Evolutionary conservation across 2,329 filamentous ascomycete genomes (phyloP).

Genomic region (Blastomyces silverae): DNA sequence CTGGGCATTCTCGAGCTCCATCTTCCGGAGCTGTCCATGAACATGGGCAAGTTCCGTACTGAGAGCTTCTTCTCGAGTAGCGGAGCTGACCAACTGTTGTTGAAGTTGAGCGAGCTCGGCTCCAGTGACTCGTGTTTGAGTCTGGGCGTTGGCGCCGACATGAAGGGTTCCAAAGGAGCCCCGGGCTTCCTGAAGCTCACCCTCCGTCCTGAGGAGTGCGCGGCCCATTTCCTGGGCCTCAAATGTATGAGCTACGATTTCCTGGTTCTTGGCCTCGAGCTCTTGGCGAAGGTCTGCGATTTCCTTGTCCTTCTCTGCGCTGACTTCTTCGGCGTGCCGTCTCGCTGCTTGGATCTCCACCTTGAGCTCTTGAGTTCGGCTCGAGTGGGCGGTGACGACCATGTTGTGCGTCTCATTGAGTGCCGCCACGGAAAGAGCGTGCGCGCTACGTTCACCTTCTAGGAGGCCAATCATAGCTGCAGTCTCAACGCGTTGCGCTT

Average conservation of each 20-base stretch:
- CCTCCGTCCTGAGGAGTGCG: not conserved
- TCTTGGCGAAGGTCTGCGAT: constrained; percentile 5
- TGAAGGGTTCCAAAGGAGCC: not conserved
- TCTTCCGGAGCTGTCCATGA: not conserved
- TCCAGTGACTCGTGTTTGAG: not conserved
- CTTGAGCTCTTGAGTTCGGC: constrained; percentile 6
- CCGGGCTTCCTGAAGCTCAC: constrained; percentile 1
- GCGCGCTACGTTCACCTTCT: not conserved
- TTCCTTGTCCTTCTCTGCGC: constrained; percentile 1
- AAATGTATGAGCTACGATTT: not conserved
- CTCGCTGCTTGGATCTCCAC: constrained; percentile 5
- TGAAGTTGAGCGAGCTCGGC: constrained; percentile 2
- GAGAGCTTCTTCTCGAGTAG: constrained; percentile 10
- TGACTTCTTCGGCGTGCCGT: not conserved
- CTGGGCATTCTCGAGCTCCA: not conserved
- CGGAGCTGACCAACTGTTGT: constrained; percentile 4
- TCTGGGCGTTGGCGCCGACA: not conserved
- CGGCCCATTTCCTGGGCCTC: constrained; percentile 6
- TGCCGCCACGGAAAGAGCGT: constrained; percentile 1
- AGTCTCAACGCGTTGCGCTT: not conserved
- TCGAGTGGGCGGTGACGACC: constrained; percentile 5
- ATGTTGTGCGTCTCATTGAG: constrained; percentile 8
- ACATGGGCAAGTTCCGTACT: not conserved
- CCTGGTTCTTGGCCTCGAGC: not conserved
- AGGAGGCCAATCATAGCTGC: not conserved